Conservation (phyloP, 1,284 basidiomycete genomes). For the Rhodotorula sp. region DNA sequence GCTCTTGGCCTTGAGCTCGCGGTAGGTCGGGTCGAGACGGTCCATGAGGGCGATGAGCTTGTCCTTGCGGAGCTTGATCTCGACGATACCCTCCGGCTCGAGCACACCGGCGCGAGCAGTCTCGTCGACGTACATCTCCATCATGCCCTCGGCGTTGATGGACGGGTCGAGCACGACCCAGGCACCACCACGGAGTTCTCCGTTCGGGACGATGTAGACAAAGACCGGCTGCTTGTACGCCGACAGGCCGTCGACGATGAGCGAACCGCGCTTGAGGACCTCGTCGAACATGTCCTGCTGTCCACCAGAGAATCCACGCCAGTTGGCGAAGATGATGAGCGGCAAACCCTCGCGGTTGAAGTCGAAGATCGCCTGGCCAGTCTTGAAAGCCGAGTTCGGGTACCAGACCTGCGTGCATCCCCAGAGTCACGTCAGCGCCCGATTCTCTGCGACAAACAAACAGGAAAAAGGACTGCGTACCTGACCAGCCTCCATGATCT, state of each 20-base stretch:
- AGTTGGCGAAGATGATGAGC: slow-evolving; percentile 98
- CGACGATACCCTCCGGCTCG: slow-evolving; percentile 95
- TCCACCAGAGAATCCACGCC: slow-evolving; percentile 99
- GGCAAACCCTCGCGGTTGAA: slow-evolving; percentile 96
- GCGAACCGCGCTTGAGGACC: slow-evolving; percentile 49
- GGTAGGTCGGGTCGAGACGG: slow-evolving; percentile 82
- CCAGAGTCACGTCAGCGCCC: not conserved
- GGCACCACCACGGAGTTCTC: slow-evolving; percentile 96
- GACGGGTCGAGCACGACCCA: slow-evolving; percentile 99
- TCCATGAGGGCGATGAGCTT: slow-evolving; percentile 90
- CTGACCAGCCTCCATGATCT: slow-evolving; percentile 98
- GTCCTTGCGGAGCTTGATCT: slow-evolving; percentile 68
- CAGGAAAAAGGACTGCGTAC: slow-evolving; percentile 15
- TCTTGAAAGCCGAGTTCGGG: slow-evolving; percentile 99
- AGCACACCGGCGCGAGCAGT: slow-evolving; percentile 95
- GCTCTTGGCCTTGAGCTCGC: slow-evolving; percentile 73
- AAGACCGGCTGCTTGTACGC: slow-evolving; percentile 98
- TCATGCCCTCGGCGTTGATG: slow-evolving; percentile 87
- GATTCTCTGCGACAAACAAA: not conserved
- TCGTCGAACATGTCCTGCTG: slow-evolving; percentile 85
- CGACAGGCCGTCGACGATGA: slow-evolving; percentile 94
- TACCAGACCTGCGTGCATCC: slow-evolving; percentile 70
- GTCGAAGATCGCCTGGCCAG: slow-evolving; percentile 98
- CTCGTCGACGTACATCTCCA: slow-evolving; percentile 97
- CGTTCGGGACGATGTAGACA: slow-evolving; percentile 97